These are phyloP conservation scores for Penicillium sp. DNA, from an alignment of 2,329 filamentous ascomycete species.

Conservation along the genomic window DNA sequence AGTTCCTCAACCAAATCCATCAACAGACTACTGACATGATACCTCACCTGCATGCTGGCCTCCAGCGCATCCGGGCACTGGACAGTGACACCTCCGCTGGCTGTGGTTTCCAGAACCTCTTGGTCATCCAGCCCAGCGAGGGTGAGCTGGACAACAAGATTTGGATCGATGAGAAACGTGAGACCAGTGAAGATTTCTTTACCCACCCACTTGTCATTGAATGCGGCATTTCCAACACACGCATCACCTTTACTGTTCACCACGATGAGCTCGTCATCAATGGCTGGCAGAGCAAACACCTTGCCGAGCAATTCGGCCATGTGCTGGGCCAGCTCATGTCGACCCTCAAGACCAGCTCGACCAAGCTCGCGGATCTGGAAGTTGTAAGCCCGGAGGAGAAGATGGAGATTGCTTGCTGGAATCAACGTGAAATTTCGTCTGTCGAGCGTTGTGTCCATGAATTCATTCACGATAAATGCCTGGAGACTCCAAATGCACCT, in stretches of 20 bases:
- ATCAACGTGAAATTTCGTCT: conserved; percentile 25
- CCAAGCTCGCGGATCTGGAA: conserved; percentile 34
- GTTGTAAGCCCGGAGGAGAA: conserved; percentile 39
- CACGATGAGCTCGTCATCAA: conserved; percentile 65
- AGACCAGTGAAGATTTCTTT: conserved; percentile 59
- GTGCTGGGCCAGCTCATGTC: conserved; percentile 39
- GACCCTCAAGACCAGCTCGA: conserved; percentile 21
- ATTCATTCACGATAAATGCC: conserved; percentile 31
- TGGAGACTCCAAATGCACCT: conserved; percentile 30
- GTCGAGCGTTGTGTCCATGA: conserved; percentile 38
- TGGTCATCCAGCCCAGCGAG: conserved; percentile 45
- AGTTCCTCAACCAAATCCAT: conserved; percentile 61
- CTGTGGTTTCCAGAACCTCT: conserved; percentile 51
- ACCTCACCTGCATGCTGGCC: conserved; percentile 65
- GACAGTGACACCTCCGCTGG: conserved; percentile 50
- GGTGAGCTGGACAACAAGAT: conserved; percentile 26
- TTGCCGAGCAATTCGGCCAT: conserved; percentile 54
- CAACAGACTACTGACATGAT: conserved; percentile 60
- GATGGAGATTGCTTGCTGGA: conserved; percentile 36
- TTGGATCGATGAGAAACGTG: conserved; percentile 47
- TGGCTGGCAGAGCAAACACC: conserved; percentile 54
- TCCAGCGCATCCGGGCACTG: conserved; percentile 56
- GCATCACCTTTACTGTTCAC: conserved; percentile 63
- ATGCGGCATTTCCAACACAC: conserved; percentile 58
- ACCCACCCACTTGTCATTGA: conserved; percentile 67